Conservation (phyloP, 768 basidiomycete genomes). For the Hygrocybe punicea region DNA sequence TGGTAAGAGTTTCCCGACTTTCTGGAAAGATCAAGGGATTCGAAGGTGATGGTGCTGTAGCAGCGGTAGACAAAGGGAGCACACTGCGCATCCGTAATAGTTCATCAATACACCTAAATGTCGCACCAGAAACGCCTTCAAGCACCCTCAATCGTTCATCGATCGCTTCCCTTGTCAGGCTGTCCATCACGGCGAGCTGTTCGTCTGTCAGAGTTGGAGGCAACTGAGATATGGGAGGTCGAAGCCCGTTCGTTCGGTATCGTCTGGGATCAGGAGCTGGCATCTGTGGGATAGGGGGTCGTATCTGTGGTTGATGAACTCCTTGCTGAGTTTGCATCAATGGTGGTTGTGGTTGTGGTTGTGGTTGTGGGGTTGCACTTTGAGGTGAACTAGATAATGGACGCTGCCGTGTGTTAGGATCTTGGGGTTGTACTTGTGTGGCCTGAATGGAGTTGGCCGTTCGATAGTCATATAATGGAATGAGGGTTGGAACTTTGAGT, state of each 20-base stretch:
- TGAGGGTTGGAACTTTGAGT: constrained; percentile 25
- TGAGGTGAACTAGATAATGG: background rate
- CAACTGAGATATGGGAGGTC: constrained; percentile 29
- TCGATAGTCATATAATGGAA: constrained; percentile 32
- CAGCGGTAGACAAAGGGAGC: constrained; percentile 43
- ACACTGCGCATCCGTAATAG: constrained; percentile 70
- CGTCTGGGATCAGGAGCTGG: background rate
- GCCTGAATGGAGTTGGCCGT: background rate
- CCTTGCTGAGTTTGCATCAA: background rate
- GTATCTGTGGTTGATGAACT: background rate
- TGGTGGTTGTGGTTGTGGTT: background rate
- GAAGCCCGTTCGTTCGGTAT: background rate
- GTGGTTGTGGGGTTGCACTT: too few species aligned
- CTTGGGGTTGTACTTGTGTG: background rate
- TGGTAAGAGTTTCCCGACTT: background rate
- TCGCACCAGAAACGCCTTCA: constrained; percentile 68
- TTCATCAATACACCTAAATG: constrained; percentile 77
- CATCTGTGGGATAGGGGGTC: background rate
- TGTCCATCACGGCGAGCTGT: constrained; percentile 64
- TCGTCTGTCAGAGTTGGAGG: constrained; percentile 53
- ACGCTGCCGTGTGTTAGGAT: background rate
- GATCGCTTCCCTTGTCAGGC: constrained; percentile 71
- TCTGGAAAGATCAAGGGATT: constrained; percentile 8
- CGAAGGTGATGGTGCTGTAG: constrained; percentile 13
- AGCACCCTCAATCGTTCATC: constrained; percentile 79